Base-by-base conservation (phyloP, 495 filamentous ascomycete species). In the Lasiosphaeria hispida region DNA sequence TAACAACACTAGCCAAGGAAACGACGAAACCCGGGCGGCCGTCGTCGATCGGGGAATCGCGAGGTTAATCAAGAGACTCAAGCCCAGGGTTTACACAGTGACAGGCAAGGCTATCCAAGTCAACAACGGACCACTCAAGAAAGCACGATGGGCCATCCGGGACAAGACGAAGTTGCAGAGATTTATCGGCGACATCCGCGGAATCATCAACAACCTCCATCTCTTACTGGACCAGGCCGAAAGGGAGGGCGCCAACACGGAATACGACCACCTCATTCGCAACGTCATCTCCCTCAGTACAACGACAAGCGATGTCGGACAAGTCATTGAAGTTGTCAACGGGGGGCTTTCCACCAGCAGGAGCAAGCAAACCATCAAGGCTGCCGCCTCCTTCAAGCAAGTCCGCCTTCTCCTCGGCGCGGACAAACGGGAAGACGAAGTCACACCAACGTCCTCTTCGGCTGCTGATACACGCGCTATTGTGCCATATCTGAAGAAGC, bases 141-240 rank as follows among this genome's bases (percentile, higher is more conserved):
- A 60, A 41, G 43, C 69, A 13, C 61, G 66, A 51, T 70, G 66
- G 68, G 68, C 68, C 10, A 55, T 58, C 13, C 51, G 65, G 1
- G 66, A 72, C 41, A 65, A 55, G 42, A 53, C 53, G 14, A 69
- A 67, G 19, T 35, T 72, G 17, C 40, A 63, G 53, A 17, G 13
- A 14, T 58, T 70, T 9, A 36, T 72, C 17, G 19, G n/a, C 30
- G 53, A 47, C 11, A 55, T 47, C 53, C 5, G 6, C 5, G 15
- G 3, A 18, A 8, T 55, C 5, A 18, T 55, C 41, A 15, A 48
- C 40, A 47, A 45, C 6, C 23, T 55, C 9, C 4, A 47, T 5
- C 10, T 45, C 14, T 40, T 55, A 23, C 53, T 55, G 9, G 53
- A 55, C 40, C 10, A 13, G 6, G 13, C 11, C 40, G 53, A 48